Evolutionary conservation across 2,329 filamentous ascomycete genomes (phyloP).

Genomic region (Neonectria magnoliae): DNA sequence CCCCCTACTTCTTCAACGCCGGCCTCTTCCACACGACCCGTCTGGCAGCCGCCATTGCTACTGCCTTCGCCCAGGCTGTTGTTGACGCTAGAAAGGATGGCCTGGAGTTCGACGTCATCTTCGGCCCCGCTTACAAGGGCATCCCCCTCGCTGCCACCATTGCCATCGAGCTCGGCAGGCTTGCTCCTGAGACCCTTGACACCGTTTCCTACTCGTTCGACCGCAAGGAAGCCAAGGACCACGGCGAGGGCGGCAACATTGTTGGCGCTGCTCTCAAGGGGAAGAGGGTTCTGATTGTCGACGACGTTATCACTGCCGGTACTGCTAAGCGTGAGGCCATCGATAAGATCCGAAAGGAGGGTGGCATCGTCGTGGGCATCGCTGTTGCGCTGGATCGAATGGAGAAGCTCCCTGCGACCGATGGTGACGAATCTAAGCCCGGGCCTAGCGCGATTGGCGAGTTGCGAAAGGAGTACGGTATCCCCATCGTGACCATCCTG

Average conservation of each 20-base stretch:
- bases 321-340: constrained; percentile 95
- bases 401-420: constrained; percentile 78
- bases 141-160: constrained; percentile 88
- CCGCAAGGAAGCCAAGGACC: constrained; percentile 94
- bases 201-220: constrained; percentile 88
- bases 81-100: constrained; percentile 56
- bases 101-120: constrained; percentile 82
- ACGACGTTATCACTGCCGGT: constrained; percentile 96
- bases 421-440: constrained; percentile 73
- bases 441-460: constrained; percentile 86
- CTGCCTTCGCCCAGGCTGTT: constrained; percentile 80
- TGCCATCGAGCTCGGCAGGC: constrained; percentile 76
- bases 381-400: constrained; percentile 88
- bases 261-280: constrained; percentile 87
- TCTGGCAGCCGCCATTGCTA: constrained; percentile 79
- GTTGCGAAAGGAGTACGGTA: constrained; percentile 82
- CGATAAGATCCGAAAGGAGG: constrained; percentile 85
- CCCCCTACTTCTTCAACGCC: constrained; percentile 98
- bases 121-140: constrained; percentile 96
- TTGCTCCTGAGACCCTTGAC: constrained; percentile 73
- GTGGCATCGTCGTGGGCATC: constrained; percentile 86
- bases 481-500: constrained; percentile 85
- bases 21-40: constrained; percentile 87
- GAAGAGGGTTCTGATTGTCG: constrained; percentile 88
- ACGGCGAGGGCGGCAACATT: constrained; percentile 93